Percentiles rank a stretch among this genome's conserved stretches.
phyloP scores from a whole-genome alignment of 225 moss, liverwort and hornwort species.

The Bryum argenteum region DNA sequence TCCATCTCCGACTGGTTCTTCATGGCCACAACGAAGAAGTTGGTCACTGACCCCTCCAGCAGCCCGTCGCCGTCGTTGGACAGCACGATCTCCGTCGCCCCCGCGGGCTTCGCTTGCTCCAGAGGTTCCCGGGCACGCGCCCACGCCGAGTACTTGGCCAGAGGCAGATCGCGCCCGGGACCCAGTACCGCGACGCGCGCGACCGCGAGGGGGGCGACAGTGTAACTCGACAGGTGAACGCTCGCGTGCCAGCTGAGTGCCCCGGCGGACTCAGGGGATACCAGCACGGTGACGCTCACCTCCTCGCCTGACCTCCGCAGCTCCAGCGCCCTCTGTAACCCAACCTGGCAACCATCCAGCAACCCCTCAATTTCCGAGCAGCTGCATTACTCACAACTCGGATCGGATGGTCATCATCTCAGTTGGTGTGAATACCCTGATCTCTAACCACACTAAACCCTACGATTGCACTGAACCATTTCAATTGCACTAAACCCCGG shows the following conservation, averaged over 20 bases:
- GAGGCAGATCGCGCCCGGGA: slow-evolving; percentile 62
- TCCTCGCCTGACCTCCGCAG: slow-evolving; percentile 68
- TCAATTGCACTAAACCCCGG: too few relatives aligned
- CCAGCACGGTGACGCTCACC: slow-evolving; percentile 63
- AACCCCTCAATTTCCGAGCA: too few relatives aligned
- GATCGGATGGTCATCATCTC: too few relatives aligned
- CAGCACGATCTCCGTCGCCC: slow-evolving; percentile 65
- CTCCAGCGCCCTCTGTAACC: slow-evolving; percentile 58
- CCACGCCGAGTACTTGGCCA: slow-evolving; percentile 79
- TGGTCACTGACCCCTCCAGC: slow-evolving; percentile 77
- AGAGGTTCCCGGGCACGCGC: slow-evolving; percentile 60
- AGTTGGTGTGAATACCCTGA: too few relatives aligned
- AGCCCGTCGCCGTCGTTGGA: slow-evolving; percentile 75
- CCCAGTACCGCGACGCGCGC: slow-evolving; percentile 67
- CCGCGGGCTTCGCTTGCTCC: slow-evolving; percentile 55
- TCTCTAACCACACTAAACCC: too few relatives aligned
- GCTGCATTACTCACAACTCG: too few relatives aligned
- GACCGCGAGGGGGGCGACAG: slow-evolving; percentile 29
- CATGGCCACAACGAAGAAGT: slow-evolving; percentile 74
- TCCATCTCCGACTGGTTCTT: slow-evolving; percentile 36
- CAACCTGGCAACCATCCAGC: slow-evolving; percentile 27
- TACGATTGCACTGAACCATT: too few relatives aligned
- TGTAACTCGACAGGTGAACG: slow-evolving; percentile 72
- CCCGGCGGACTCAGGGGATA: slow-evolving; percentile 14
- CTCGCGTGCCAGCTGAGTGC: slow-evolving; percentile 44